Evolutionary conservation across 1,139 yeast genomes (phyloP), one percentile per base, ranked within the genome.

Genomic region (Kazachstania sp.): DNA sequence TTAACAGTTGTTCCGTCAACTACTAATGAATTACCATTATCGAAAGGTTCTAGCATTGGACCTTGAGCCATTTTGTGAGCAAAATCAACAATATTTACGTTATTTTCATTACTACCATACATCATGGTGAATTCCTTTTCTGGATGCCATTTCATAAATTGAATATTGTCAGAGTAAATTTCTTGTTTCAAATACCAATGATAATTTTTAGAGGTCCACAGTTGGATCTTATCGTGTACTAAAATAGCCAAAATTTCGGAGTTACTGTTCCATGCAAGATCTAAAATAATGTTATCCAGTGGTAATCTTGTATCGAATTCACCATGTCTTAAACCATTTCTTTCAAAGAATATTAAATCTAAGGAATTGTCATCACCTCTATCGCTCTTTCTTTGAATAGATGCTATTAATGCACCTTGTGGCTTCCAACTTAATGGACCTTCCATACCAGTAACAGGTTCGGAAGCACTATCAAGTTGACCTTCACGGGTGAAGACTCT

Each of bases 171-270:
- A 2, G 65, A 55, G 36, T 65, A 58, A 4, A 90, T 68, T 61
- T 84, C 95, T 65, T 85, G 95, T 62, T 94, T 92, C 55, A 90
- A 72, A 63, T 85, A 87, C 97, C 98, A 94, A 63, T 90, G 95
- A 65, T 90, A 94, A 64, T 94, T 94, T 60, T 86, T 90, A 2
- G 86, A 74, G 1, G 95, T 82, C 97, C 97, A 94, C 34, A 94
- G 68, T 62, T 86, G 95, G 18, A 92, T 73, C 34, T 78, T 69
- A 54, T 82, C 75, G 2, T 67, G 56, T 30, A 83, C 67, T 47
- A 78, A 82, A 23, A 92, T 70, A 0, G 95, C 84, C 49, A 94
- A 69, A 1, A 86, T 74, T 55, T 88, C 95, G 45, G 94, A 83
- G 56, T 83, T 84, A 38, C 81, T 73, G 50, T 92, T 86, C 98